A percentile compares a stretch with the other conserved stretches of the same genome.
Evolutionary conservation across 352 stramenopile species (phyloP).

Genomic region (Phytophthora agathidicida): DNA sequence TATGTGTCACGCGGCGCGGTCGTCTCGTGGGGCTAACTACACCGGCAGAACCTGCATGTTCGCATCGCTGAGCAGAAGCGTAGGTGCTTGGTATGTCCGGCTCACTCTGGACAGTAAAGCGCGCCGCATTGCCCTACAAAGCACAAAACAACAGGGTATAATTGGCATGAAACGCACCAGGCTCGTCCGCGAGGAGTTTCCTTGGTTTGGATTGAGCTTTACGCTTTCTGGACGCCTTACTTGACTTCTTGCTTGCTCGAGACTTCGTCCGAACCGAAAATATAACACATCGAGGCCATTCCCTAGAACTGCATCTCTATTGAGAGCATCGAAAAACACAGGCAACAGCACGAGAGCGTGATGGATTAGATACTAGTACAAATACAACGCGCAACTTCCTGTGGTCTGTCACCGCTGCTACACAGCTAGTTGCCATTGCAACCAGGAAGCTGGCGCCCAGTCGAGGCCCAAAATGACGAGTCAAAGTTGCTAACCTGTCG

Average conservation of each 20-base stretch:
- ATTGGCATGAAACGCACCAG: slow-evolving; percentile 16
- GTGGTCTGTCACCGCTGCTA: slow-evolving; percentile 7
- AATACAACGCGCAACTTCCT: slow-evolving; percentile 39
- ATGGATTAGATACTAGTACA: slow-evolving; percentile 42
- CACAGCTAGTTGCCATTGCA: slow-evolving; percentile 20
- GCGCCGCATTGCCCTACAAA: slow-evolving; percentile 6
- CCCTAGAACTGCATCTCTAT: slow-evolving; percentile 52
- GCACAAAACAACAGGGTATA: too few species aligned
- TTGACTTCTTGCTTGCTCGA: slow-evolving; percentile 23
- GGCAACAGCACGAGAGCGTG: slow-evolving; percentile 27
- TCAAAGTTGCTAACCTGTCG: slow-evolving; percentile 40
- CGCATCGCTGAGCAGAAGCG: slow-evolving; percentile 41
- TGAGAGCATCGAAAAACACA: slow-evolving; percentile 10
- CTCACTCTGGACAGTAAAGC: slow-evolving; percentile 10
- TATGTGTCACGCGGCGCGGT: slow-evolving; percentile 64
- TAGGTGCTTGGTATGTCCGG: slow-evolving; percentile 7
- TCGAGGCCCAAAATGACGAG: slow-evolving; percentile 18
- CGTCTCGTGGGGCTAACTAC: slow-evolving; percentile 58
- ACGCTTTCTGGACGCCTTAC: slow-evolving; percentile 13
- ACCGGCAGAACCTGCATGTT: slow-evolving; percentile 49
- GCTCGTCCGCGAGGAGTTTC: slow-evolving; percentile 19
- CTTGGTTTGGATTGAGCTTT: slow-evolving; percentile 23
- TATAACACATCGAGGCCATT: slow-evolving; percentile 26
- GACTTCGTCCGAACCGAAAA: slow-evolving; percentile 37
- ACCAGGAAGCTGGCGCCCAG: slow-evolving; percentile 37